phyloP scores from a whole-genome alignment of 2,329 filamentous ascomycete species.

The Hypoxylon sp. region DNA sequence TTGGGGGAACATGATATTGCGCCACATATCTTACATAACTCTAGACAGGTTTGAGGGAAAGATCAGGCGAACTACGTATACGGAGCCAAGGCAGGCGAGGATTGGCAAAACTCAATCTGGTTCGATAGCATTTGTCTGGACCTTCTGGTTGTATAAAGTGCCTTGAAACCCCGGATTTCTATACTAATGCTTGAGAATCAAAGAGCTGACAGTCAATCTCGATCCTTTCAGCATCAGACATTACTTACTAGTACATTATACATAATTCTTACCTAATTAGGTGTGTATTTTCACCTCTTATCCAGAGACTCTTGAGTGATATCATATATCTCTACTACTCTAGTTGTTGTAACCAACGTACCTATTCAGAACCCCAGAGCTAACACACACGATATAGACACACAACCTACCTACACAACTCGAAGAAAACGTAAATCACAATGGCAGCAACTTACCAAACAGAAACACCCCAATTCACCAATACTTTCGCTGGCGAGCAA shows the following conservation, averaged over 20 bases:
- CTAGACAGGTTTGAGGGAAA: conserved; percentile 26
- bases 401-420: not conserved
- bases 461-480: conserved; percentile 47
- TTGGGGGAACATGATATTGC: conserved; percentile 25
- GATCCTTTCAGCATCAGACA: conserved; percentile 18
- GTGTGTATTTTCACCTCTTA: conserved; percentile 3
- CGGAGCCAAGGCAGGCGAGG: conserved; percentile 29
- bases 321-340: not conserved
- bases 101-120: conserved; percentile 34
- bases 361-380: conserved; percentile 8
- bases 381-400: conserved; percentile 19
- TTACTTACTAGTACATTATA: not conserved
- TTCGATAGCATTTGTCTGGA: conserved; percentile 13
- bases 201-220: conserved; percentile 19
- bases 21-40: conserved; percentile 33
- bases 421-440: conserved; percentile 22
- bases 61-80: conserved; percentile 36
- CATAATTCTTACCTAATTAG: conserved; percentile 11
- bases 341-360: not conserved
- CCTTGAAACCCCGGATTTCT: conserved; percentile 20
- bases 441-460: conserved; percentile 45
- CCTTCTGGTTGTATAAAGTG: conserved; percentile 31
- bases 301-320: not conserved
- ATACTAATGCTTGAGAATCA: not conserved
- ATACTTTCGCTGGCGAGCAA: conserved; percentile 53